Conservation (phyloP, 2,329 filamentous ascomycete species). For the Westerdykella sp. region DNA sequence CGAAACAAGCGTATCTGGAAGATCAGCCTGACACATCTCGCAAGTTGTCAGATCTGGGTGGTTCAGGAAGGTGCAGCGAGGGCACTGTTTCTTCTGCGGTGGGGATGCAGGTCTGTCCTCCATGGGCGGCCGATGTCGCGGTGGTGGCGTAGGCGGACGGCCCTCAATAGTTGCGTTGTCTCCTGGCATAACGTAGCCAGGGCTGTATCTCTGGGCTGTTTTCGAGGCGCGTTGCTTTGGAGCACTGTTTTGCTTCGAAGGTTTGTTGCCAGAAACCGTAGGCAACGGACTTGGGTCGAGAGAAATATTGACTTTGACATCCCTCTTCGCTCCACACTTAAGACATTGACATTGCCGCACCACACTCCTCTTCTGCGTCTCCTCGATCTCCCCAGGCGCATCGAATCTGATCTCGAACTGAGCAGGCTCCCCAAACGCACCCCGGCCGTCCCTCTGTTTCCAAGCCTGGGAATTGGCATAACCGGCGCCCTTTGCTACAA, state of each 20-base stretch:
- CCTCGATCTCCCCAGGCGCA: constrained; percentile 20
- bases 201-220: constrained; percentile 18
- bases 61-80: constrained; percentile 33
- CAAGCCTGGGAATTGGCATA: constrained; percentile 20
- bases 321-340: constrained; percentile 32
- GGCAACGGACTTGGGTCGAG: constrained; percentile 26
- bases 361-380: constrained; percentile 29
- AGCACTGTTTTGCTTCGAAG: constrained; percentile 5
- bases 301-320: constrained; percentile 30
- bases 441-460: constrained; percentile 12
- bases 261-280: not conserved
- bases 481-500: constrained; percentile 26
- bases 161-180: constrained; percentile 14
- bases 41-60: constrained; percentile 25
- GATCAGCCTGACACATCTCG: constrained; percentile 28
- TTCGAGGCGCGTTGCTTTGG: constrained; percentile 12
- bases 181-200: constrained; percentile 23
- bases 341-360: constrained; percentile 30
- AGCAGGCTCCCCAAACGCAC: constrained; percentile 23
- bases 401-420: constrained; percentile 32
- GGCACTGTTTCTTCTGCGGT: constrained; percentile 29
- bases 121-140: constrained; percentile 3
- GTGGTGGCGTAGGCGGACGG: not conserved
- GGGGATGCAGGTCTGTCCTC: constrained; percentile 17
- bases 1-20: constrained; percentile 19